Evolutionary conservation across 169 alveolate species (phyloP), one percentile per base, ranked within the genome.

Genomic region (Eimeria necatrix): DNA sequence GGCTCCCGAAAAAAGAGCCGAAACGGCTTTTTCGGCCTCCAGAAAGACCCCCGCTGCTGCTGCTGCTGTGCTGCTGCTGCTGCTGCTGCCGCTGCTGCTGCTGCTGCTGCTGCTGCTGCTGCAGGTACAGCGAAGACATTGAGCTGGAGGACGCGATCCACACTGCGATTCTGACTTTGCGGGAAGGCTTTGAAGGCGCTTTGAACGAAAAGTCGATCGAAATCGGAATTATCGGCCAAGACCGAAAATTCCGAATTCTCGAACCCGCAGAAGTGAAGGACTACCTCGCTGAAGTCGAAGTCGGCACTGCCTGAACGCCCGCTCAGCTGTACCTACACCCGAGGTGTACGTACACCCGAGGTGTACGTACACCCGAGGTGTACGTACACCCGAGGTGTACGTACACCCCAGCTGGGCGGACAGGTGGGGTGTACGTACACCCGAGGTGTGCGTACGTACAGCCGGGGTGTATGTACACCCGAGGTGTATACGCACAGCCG

Each of bases 141-240:
- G 99, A 98, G 95, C 97, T 99, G 73, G 99, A 99, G 95, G 99
- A 99, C 95, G 99, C 99, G 48, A 97, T 98, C 61, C 99, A 98
- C 96, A 98, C 99, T 53, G 99, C 99, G n/a, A 98, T 98, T 53
- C 97, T 97, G 94, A 98, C 98, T 7, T 93, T 98, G 96, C 98
- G 98, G 95, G 98, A 98, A 95, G 99, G 99, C 7, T 99, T 98
- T 93, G 99, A 99, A 96, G 99, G 99, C 59, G 99, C 99, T 91
- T 97, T 99, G 98, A 98, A 98, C 87, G 99, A 99, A 41, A 97
- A 98, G 87, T 99, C 99, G 96, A 98, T 99, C 56, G 99, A 99
- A 96, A 98, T 99, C 53, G 99, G 99, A 46, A 98, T 98, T 20
- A 98, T 99, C 52, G 99, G 99, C 48, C 97, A 97, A 48, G 98